Evolutionary conservation across 495 filamentous ascomycete genomes (phyloP).

Genomic region (Aspergillus taichungensis): DNA sequence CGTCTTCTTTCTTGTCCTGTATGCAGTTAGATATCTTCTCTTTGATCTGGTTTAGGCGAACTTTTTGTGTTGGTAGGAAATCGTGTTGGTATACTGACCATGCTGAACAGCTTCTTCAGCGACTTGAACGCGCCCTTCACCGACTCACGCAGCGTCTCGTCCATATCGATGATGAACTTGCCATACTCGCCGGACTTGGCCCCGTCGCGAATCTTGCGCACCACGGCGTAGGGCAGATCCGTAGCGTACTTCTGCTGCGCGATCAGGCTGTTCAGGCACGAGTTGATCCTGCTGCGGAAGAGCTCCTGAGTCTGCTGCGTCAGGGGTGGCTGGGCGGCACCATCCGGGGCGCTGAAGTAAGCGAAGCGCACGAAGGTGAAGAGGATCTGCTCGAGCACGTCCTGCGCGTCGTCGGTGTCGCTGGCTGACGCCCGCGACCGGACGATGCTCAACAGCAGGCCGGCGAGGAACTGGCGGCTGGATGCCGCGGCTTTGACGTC

Average conservation of each 20-base stretch:
- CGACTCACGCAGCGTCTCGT: constrained; percentile 49
- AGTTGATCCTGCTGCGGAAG: constrained; percentile 59
- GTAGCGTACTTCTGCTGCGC: constrained; percentile 47
- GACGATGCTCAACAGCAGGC: constrained; percentile 37
- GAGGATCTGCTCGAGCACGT: constrained; percentile 31
- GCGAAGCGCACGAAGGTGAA: constrained; percentile 35
- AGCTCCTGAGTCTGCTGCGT: constrained; percentile 56
- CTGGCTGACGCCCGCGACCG: constrained; percentile 30
- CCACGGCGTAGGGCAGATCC: constrained; percentile 41
- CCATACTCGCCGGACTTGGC: constrained; percentile 32
- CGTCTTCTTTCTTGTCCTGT: constrained; percentile 32
- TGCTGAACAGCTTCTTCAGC: constrained; percentile 59
- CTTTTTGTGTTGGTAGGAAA: constrained; percentile 2
- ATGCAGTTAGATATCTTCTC: not conserved
- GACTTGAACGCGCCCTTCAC: constrained; percentile 55
- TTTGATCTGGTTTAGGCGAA: too few species aligned
- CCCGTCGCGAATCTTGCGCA: constrained; percentile 40
- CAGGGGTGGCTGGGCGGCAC: constrained; percentile 32
- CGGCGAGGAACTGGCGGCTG: constrained; percentile 39
- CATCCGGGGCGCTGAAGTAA: constrained; percentile 27
- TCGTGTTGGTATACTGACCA: constrained; percentile 20
- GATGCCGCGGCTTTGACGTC: constrained; percentile 39
- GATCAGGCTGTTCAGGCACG: constrained; percentile 60
- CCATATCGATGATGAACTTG: constrained; percentile 50
- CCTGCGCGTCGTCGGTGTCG: constrained; percentile 21